Evolutionary conservation across 768 basidiomycete species (phyloP).

Genomic region (Zangia roseola): DNA sequence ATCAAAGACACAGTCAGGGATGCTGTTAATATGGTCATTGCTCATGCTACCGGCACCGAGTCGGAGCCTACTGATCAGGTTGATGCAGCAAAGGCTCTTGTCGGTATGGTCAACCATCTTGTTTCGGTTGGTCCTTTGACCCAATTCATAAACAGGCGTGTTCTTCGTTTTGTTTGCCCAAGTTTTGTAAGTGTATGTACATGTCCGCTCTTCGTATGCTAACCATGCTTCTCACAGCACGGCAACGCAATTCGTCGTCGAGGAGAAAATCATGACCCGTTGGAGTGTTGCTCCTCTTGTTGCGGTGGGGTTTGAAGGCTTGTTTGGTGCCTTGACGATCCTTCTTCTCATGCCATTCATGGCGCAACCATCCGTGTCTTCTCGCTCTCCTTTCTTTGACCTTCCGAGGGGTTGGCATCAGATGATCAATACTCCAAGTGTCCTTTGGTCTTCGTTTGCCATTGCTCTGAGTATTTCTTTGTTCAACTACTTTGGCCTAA

Average conservation of each 20-base stretch:
- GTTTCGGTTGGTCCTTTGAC: constrained; percentile 16
- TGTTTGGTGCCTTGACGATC: constrained; percentile 85
- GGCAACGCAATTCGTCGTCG: constrained; percentile 90
- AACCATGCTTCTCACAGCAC: constrained; percentile 48
- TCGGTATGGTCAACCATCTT: constrained; percentile 47
- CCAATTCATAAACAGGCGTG: constrained; percentile 54
- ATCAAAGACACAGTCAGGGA: constrained; percentile 71
- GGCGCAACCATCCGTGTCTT: constrained; percentile 62
- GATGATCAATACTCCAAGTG: constrained; percentile 74
- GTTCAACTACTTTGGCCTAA: constrained; percentile 90
- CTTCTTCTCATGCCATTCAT: constrained; percentile 78
- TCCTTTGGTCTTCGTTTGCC: constrained; percentile 64
- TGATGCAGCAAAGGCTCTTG: constrained; percentile 67
- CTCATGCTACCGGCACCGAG: constrained; percentile 30
- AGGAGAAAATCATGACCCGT: constrained; percentile 92
- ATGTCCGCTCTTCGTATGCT: not conserved
- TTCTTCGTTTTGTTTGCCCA: constrained; percentile 93
- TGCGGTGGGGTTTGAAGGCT: constrained; percentile 92
- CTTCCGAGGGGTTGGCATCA: constrained; percentile 87
- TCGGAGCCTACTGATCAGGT: constrained; percentile 52
- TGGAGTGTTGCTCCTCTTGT: constrained; percentile 87
- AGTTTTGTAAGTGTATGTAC: constrained; percentile 62
- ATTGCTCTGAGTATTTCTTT: constrained; percentile 75
- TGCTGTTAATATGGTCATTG: constrained; percentile 23
- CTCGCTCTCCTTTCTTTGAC: constrained; percentile 77